phyloP scores from a whole-genome alignment of 2,329 filamentous ascomycete genomes.

The Fusarium sp. region DNA sequence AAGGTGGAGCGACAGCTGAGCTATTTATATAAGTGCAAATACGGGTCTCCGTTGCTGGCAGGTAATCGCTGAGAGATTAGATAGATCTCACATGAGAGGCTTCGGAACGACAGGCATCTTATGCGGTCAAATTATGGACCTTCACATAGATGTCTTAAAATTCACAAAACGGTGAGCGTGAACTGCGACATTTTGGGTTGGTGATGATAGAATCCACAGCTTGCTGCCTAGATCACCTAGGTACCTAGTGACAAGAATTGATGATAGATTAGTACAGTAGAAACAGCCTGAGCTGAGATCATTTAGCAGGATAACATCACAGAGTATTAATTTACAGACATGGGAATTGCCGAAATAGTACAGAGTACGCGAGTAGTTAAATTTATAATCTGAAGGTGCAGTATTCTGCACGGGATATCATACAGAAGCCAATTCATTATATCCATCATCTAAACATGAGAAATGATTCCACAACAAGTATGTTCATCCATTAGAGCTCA shows the following conservation, averaged over 20 bases:
- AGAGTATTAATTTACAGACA: neutral
- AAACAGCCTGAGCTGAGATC: neutral
- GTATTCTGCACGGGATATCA: conserved; percentile 21
- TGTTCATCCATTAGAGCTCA: neutral
- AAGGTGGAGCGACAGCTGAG: neutral
- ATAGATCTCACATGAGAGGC: neutral
- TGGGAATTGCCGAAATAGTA: neutral
- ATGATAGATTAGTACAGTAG: too few species aligned
- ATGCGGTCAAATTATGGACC: too few species aligned
- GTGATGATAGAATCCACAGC: too few species aligned
- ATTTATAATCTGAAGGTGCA: conserved; percentile 9
- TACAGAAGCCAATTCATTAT: conserved; percentile 12
- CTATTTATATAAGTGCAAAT: neutral
- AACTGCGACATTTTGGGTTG: too few species aligned
- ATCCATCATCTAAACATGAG: neutral
- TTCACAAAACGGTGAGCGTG: too few species aligned
- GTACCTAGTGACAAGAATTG: neutral
- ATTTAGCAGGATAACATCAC: neutral
- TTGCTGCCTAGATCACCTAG: neutral
- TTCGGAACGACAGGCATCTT: neutral
- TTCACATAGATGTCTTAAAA: too few species aligned
- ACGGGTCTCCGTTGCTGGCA: neutral
- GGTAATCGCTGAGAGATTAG: neutral
- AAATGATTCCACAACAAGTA: neutral
- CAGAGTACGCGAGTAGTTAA: neutral